Evolutionary conservation across 1,284 basidiomycete genomes (phyloP).

Genomic region (Boletus holoroseus): DNA sequence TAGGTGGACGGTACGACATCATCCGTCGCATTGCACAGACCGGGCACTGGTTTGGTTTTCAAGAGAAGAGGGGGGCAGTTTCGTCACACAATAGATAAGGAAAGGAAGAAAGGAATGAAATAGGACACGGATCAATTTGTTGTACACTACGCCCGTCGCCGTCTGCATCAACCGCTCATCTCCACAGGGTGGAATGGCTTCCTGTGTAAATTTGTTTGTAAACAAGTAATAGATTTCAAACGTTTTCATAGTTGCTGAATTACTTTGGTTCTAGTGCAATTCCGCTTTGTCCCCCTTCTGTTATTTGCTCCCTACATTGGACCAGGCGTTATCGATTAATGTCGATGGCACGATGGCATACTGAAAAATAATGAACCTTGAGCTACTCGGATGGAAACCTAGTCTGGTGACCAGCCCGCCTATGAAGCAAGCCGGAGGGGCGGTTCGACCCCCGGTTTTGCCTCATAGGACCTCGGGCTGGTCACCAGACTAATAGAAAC

Average conservation of each 20-base stretch:
- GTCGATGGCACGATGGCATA: neutral
- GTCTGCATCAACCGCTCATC: conserved; percentile 2
- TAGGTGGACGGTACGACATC: neutral
- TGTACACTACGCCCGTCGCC: conserved; percentile 14
- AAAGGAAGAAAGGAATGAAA: neutral
- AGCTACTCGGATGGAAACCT: no score
- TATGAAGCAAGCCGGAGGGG: no score
- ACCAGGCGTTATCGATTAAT: neutral
- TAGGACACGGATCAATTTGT: conserved; percentile 10
- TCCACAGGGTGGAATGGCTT: neutral
- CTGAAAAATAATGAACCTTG: no score
- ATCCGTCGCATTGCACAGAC: neutral
- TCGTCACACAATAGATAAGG: conserved; percentile 8
- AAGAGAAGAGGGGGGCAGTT: neutral
- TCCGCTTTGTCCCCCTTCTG: neutral
- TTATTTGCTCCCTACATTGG: neutral
- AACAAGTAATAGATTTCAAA: neutral
- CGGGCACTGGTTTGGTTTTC: neutral
- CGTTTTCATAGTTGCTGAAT: neutral
- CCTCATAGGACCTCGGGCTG: no score
- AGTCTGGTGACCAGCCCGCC: no score
- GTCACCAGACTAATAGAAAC: no score
- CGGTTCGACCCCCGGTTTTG: no score
- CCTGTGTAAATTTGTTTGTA: neutral
- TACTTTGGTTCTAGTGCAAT: neutral